Evolutionary conservation across 805 yeast genomes (phyloP).

Genomic region (Ogataea ramenticola): DNA sequence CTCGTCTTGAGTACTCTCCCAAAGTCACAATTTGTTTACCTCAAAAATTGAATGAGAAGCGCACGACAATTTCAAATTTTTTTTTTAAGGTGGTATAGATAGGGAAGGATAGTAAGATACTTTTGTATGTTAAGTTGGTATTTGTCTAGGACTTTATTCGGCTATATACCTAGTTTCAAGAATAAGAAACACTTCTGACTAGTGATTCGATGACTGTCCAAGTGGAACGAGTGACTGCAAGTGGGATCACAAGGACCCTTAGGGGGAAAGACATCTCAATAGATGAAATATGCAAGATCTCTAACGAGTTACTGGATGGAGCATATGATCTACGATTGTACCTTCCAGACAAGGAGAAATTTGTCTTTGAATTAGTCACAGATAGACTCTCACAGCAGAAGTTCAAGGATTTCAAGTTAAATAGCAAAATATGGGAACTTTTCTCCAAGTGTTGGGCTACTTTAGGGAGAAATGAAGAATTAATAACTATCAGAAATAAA

Average conservation of each 20-base stretch:
- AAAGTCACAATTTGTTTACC: too few relatives aligned
- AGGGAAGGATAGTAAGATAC: too few relatives aligned
- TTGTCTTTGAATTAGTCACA: slow-evolving; percentile 51
- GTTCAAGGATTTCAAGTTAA: slow-evolving; percentile 34
- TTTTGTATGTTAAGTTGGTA: neutral
- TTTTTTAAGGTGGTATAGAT: too few relatives aligned
- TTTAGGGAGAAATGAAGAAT: slow-evolving; percentile 10
- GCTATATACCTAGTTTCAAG: neutral
- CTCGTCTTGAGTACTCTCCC: too few relatives aligned
- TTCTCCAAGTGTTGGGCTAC: slow-evolving; percentile 27
- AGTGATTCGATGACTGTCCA: neutral
- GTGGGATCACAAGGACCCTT: slow-evolving; percentile 47
- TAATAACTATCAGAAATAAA: slow-evolving; percentile 30
- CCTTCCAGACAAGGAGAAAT: slow-evolving; percentile 48
- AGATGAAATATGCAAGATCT: slow-evolving; percentile 32
- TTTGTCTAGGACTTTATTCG: too few relatives aligned
- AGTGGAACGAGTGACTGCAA: slow-evolving; percentile 26
- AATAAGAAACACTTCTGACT: neutral
- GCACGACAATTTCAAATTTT: neutral
- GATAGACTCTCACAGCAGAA: slow-evolving; percentile 52
- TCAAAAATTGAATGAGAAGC: neutral
- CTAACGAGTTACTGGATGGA: slow-evolving; percentile 26
- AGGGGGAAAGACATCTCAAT: slow-evolving; percentile 45
- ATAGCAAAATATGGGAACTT: slow-evolving; percentile 41
- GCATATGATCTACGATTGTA: slow-evolving; percentile 25